phyloP scores from a whole-genome alignment of 805 yeast species.

The Candida ulmi region DNA sequence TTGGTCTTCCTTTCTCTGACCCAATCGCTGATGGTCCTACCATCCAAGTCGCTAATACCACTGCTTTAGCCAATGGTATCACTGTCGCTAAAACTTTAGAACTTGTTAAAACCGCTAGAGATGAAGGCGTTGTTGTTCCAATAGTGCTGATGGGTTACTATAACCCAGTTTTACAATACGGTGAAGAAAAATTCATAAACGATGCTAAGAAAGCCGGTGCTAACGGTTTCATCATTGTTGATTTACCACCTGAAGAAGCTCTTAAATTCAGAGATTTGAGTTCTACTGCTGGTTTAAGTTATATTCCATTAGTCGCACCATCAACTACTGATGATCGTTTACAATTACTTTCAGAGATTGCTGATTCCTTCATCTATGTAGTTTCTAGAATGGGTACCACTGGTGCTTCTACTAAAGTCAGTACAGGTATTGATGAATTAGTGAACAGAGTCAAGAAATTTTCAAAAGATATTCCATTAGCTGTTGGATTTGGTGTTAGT shows the following conservation, averaged over 20 bases:
- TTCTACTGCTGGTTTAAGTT: slow-evolving; percentile 62
- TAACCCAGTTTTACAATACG: slow-evolving; percentile 87
- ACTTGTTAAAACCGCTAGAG: slow-evolving; percentile 69
- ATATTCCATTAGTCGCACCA: slow-evolving; percentile 94
- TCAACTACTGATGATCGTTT: slow-evolving; percentile 91
- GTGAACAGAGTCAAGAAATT: slow-evolving; percentile 70
- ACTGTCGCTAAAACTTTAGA: slow-evolving; percentile 66
- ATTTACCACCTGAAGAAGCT: slow-evolving; percentile 98
- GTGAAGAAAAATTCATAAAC: slow-evolving; percentile 75
- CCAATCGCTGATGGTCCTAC: slow-evolving; percentile 99
- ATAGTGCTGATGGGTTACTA: slow-evolving; percentile 95
- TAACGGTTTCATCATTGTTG: slow-evolving; percentile 91
- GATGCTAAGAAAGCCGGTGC: slow-evolving; percentile 89
- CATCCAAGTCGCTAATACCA: slow-evolving; percentile 81
- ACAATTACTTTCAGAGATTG: slow-evolving; percentile 69
- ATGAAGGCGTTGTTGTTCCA: slow-evolving; percentile 81
- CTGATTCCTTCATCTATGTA: slow-evolving; percentile 94
- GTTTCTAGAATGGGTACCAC: slow-evolving; percentile 98
- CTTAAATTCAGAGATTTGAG: slow-evolving; percentile 75
- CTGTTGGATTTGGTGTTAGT: slow-evolving; percentile 96
- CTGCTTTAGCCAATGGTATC: slow-evolving; percentile 80
- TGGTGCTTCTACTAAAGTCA: slow-evolving; percentile 72
- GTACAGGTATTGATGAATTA: slow-evolving; percentile 57
- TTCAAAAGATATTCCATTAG: slow-evolving; percentile 76
- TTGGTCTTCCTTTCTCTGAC: slow-evolving; percentile 95